These are phyloP conservation scores for Arachis hypogaea DNA, from an alignment of 306 rosid genomes.

Conservation along the genomic window DNA sequence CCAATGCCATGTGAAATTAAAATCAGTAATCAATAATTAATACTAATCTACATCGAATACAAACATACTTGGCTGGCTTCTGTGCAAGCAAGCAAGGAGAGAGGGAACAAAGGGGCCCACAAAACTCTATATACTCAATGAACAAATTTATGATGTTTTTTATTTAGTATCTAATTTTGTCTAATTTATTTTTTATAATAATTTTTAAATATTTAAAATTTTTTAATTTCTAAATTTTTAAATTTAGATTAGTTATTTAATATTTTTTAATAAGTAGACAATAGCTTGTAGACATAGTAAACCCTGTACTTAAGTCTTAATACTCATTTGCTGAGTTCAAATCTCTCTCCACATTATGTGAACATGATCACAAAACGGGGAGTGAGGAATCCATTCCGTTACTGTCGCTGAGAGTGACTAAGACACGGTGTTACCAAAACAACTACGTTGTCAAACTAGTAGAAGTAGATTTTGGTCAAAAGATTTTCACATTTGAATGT, in stretches of 20 bases:
- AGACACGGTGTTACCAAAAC: neutral
- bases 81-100: neutral
- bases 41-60: conserved; percentile 16
- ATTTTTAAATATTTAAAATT: too few species aligned
- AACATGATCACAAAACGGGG: neutral
- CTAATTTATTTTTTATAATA: too few species aligned
- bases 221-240: too few species aligned
- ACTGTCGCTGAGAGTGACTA: neutral
- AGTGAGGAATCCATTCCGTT: neutral
- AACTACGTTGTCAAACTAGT: neutral
- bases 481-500: conserved; percentile 3
- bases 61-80: conserved; percentile 24
- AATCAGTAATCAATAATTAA: neutral
- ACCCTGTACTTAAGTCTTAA: too few species aligned
- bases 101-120: conserved; percentile 6
- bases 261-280: too few species aligned
- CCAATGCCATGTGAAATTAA: conserved; percentile 39
- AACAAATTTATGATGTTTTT: neutral
- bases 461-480: too few species aligned
- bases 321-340: neutral
- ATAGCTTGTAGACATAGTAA: too few species aligned
- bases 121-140: neutral
- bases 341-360: conserved; percentile 23
- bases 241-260: too few species aligned
- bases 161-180: too few species aligned